phyloP scores from a whole-genome alignment of 2,329 filamentous ascomycete species.

The Dactylellina drechsleri region DNA sequence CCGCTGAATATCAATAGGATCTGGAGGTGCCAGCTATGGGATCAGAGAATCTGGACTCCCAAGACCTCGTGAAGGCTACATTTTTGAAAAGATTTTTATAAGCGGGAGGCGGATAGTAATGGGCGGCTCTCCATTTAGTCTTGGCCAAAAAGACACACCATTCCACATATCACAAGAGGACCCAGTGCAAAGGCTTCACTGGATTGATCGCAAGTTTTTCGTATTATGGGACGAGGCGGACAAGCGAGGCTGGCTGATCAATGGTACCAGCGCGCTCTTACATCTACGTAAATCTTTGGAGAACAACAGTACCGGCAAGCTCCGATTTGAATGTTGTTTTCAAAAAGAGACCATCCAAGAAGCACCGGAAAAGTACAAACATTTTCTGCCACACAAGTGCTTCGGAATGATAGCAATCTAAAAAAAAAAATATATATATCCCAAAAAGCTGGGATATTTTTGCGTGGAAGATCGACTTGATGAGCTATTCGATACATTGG shows the following conservation, averaged over 20 bases:
- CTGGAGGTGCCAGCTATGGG: background rate
- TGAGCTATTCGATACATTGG: too few species aligned
- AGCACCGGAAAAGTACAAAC: too few species aligned
- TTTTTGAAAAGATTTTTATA: background rate
- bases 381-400: too few species aligned
- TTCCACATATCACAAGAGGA: background rate
- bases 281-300: conserved; percentile 48
- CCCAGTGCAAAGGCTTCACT: conserved; percentile 31
- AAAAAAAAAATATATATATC: too few species aligned
- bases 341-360: too few species aligned
- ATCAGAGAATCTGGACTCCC: background rate
- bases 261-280: conserved; percentile 58
- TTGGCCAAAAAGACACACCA: conserved; percentile 30
- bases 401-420: too few species aligned
- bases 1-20: background rate
- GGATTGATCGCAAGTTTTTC: conserved; percentile 55
- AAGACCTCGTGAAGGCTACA: background rate
- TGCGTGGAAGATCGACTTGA: too few species aligned
- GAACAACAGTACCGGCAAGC: background rate
- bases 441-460: too few species aligned
- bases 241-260: conserved; percentile 59
- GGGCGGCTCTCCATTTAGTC: background rate
- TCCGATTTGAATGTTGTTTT: conserved; percentile 57
- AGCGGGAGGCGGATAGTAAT: background rate
- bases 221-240: conserved; percentile 58